Percentiles rank a stretch among this genome's conserved stretches.
Conservation (phyloP, 1,284 basidiomycete species). For the Trichosporon sp. region DNA sequence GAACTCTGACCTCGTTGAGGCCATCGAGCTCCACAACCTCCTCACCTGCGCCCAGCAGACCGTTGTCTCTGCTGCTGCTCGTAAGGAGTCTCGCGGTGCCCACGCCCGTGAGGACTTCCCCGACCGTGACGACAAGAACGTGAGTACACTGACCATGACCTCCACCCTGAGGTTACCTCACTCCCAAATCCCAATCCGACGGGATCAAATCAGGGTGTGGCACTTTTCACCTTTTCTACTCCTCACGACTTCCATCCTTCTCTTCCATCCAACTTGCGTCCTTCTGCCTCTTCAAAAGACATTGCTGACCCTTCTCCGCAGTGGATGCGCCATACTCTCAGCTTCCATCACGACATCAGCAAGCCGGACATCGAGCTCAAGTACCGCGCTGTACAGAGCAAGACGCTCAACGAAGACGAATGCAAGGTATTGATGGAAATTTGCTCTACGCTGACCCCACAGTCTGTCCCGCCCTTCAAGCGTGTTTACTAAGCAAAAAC, state of each 20-base stretch:
- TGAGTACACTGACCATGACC: constrained; percentile 52
- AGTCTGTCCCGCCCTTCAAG: constrained; percentile 31
- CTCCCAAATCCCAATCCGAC: too few relatives aligned
- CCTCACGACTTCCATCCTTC: too few relatives aligned
- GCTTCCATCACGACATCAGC: constrained; percentile 73
- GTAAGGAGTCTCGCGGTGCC: constrained; percentile 95
- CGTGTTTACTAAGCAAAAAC: constrained; percentile 30
- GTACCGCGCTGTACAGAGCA: constrained; percentile 83
- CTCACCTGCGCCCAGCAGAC: constrained; percentile 95
- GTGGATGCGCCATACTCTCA: constrained; percentile 94
- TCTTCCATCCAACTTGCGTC: too few relatives aligned
- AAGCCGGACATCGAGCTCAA: constrained; percentile 82
- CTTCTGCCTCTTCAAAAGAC: neutral
- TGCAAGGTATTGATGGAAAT: constrained; percentile 57
- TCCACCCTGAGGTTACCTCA: too few relatives aligned
- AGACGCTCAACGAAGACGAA: constrained; percentile 91
- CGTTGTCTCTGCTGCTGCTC: constrained; percentile 89
- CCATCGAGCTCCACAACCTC: constrained; percentile 93
- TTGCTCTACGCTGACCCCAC: neutral
- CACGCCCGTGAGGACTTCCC: constrained; percentile 94
- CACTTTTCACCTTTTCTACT: neutral
- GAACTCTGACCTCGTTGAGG: constrained; percentile 99
- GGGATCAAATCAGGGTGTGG: neutral
- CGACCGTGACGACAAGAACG: constrained; percentile 62
- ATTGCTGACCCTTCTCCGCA: constrained; percentile 44